These are phyloP conservation scores for Fonsecaea nubica DNA, from an alignment of 2,329 filamentous ascomycete genomes.

Conservation along the genomic window DNA sequence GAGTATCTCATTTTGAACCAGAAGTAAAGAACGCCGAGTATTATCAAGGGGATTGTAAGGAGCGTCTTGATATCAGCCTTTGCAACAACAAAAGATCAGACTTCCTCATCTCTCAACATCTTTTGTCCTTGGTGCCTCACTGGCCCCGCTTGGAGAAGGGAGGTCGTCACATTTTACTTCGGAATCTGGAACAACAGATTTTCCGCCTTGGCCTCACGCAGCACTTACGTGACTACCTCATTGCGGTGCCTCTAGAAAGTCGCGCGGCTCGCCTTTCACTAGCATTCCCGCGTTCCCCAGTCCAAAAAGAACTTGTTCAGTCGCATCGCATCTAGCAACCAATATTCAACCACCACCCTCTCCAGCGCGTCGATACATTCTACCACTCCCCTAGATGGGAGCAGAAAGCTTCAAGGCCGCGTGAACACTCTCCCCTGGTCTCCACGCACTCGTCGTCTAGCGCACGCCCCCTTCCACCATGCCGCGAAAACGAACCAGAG, in stretches of 20 bases:
- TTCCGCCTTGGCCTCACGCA: slow-evolving; percentile 6
- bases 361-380: background rate
- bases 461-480: slow-evolving; percentile 30
- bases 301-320: slow-evolving; percentile 8
- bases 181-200: background rate
- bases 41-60: background rate
- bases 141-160: background rate
- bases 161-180: slow-evolving; percentile 2
- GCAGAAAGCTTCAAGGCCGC: background rate
- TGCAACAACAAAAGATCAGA: background rate
- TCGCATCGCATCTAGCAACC: slow-evolving; percentile 1
- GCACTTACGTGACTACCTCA: background rate
- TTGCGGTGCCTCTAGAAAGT: slow-evolving; percentile 3
- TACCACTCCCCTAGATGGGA: slow-evolving; percentile 9
- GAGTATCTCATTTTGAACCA: background rate
- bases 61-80: background rate
- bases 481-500: slow-evolving; percentile 62
- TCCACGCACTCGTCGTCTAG: slow-evolving; percentile 1
- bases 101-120: background rate
- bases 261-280: slow-evolving; percentile 6
- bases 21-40: background rate
- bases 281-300: slow-evolving; percentile 7
- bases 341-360: slow-evolving; percentile 18
- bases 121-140: background rate
- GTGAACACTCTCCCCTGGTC: background rate